These are phyloP conservation scores for Betula pendula DNA, from an alignment of 306 rosid genomes.

Conservation along the genomic window DNA sequence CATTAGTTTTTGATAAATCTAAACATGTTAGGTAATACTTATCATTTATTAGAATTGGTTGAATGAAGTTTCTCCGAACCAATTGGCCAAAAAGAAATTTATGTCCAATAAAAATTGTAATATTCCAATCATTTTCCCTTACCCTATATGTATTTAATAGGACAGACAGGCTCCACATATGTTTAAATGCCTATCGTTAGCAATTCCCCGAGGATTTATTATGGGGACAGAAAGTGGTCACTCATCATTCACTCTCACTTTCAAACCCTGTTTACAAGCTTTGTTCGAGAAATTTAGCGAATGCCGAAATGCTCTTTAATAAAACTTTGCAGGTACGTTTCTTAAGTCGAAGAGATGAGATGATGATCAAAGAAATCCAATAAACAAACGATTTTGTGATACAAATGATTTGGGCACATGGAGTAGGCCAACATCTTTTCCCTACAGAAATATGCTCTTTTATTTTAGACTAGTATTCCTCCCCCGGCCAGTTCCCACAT, in stretches of 20 bases:
- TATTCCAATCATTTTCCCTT: too few species aligned
- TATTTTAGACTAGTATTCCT: not conserved
- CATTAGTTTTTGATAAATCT: too few species aligned
- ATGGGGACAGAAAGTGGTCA: conserved; percentile 1
- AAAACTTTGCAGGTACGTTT: not conserved
- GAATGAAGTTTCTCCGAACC: too few species aligned
- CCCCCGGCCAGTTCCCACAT: conserved; percentile 6
- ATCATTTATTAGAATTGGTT: too few species aligned
- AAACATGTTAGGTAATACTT: too few species aligned
- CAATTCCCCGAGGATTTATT: conserved; percentile 31
- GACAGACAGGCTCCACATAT: conserved; percentile 37
- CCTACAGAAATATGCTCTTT: conserved; percentile 9
- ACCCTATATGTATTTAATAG: not conserved
- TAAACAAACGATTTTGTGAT: conserved; percentile 12
- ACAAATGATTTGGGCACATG: conserved; percentile 72
- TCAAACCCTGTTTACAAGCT: not conserved
- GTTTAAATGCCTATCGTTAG: conserved; percentile 13
- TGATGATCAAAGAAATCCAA: conserved; percentile 12
- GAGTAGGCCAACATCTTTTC: conserved; percentile 31
- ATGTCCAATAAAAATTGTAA: too few species aligned
- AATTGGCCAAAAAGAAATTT: too few species aligned
- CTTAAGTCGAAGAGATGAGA: conserved; percentile 13
- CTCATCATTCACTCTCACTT: conserved; percentile 25
- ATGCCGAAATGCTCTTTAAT: conserved; percentile 4
- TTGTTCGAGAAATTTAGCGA: not conserved